A percentile compares a stretch with the other conserved stretches of the same genome.
Conservation (phyloP, 2,329 filamentous ascomycete genomes). For the Raffaelea albimanens region DNA sequence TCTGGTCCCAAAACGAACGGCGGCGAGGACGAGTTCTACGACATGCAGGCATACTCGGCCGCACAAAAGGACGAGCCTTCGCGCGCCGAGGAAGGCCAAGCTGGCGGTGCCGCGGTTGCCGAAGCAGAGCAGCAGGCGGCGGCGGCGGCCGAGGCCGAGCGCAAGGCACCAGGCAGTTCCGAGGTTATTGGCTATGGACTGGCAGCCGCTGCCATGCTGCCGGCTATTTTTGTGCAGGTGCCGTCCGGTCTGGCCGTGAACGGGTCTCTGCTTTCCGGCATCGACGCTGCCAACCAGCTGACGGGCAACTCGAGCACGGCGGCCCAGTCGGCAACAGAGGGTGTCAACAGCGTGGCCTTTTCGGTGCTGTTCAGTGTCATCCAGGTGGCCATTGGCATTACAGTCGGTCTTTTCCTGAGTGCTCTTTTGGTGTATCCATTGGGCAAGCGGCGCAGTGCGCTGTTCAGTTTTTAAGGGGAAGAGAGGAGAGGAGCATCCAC, state of each 20-base stretch:
- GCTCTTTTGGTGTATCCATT: conserved; percentile 46
- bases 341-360: conserved; percentile 37
- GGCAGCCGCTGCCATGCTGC: conserved; percentile 75
- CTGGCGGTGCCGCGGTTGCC: background rate
- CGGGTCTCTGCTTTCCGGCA: conserved; percentile 48
- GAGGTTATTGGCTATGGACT: conserved; percentile 58
- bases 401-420: conserved; percentile 50
- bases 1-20: background rate
- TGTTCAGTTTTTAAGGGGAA: conserved; percentile 39
- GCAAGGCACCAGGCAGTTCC: conserved; percentile 21
- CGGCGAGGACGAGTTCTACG: conserved; percentile 4
- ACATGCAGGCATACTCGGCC: background rate
- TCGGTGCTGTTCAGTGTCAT: conserved; percentile 48
- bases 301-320: conserved; percentile 31
- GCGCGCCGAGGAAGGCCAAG: conserved; percentile 7
- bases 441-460: conserved; percentile 47
- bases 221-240: conserved; percentile 71
- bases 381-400: conserved; percentile 52
- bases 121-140: background rate
- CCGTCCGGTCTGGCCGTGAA: conserved; percentile 52
- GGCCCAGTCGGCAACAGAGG: conserved; percentile 10
- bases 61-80: conserved; percentile 3
- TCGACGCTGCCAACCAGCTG: conserved; percentile 46
- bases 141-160: conserved; percentile 10
- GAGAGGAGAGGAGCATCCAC: no score